phyloP scores from a whole-genome alignment of 768 basidiomycete species.

The Clitopilus passeckerianus region DNA sequence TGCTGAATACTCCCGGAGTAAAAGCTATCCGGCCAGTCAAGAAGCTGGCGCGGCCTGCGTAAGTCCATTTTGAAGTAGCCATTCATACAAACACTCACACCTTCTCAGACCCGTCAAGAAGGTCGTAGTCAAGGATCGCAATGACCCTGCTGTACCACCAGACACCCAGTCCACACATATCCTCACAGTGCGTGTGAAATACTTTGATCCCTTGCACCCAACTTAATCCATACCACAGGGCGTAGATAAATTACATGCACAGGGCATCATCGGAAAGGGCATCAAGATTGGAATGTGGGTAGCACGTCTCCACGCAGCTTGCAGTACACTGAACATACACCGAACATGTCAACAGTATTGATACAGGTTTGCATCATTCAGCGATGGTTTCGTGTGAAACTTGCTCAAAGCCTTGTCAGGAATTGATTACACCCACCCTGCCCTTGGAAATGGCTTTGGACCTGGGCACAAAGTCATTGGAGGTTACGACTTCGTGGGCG shows the following conservation, averaged over 20 bases:
- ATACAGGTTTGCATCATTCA: constrained; percentile 19
- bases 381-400: too few species aligned
- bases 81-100: background rate
- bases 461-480: constrained; percentile 49
- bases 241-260: constrained; percentile 60
- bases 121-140: constrained; percentile 33
- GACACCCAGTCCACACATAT: constrained; percentile 49
- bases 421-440: constrained; percentile 52
- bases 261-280: constrained; percentile 57
- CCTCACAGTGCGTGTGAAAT: constrained; percentile 35
- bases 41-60: constrained; percentile 37
- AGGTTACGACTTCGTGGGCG: constrained; percentile 56
- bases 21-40: constrained; percentile 53
- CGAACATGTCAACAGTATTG: constrained; percentile 32
- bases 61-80: constrained; percentile 5
- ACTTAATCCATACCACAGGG: constrained; percentile 28
- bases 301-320: background rate
- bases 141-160: constrained; percentile 36
- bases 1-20: constrained; percentile 46
- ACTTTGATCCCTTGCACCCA: background rate
- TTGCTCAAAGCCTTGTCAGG: constrained; percentile 23
- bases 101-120: constrained; percentile 36
- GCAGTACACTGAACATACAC: background rate
- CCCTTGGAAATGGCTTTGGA: constrained; percentile 49
- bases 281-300: constrained; percentile 64